A percentile compares a stretch with the other conserved stretches of the same genome.
Conservation (phyloP, 805 yeast species). For the Wickerhamiella qilinensis region DNA sequence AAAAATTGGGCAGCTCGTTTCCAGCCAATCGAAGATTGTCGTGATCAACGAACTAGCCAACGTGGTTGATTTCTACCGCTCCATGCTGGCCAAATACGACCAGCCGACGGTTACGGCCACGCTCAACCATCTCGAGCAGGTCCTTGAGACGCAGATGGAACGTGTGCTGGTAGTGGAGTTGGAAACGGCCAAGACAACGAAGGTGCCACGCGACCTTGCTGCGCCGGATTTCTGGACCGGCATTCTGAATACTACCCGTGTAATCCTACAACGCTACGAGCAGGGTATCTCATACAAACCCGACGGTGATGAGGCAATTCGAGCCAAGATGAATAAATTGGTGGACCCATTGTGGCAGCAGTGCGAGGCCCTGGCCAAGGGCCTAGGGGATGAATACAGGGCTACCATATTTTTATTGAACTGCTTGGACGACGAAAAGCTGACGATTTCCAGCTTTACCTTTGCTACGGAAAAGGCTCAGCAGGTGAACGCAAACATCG, state of each 20-base stretch:
- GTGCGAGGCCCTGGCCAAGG: slow-evolving; percentile 16
- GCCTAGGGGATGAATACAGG: slow-evolving; percentile 8
- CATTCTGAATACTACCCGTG: slow-evolving; percentile 44
- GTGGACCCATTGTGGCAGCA: slow-evolving; percentile 20
- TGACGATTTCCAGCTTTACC: slow-evolving; percentile 17
- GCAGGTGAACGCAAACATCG: slow-evolving; percentile 14
- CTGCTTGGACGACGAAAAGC: slow-evolving; percentile 21
- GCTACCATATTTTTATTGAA: slow-evolving; percentile 21
- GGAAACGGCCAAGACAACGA: slow-evolving; percentile 11
- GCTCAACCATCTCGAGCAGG: slow-evolving; percentile 21
- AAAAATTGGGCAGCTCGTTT: slow-evolving; percentile 50
- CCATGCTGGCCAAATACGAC: slow-evolving; percentile 40
- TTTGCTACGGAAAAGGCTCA: slow-evolving; percentile 20
- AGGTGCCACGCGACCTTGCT: slow-evolving; percentile 31
- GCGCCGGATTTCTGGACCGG: slow-evolving; percentile 75
- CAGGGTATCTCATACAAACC: slow-evolving; percentile 15
- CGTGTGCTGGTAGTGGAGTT: slow-evolving; percentile 24
- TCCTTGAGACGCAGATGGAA: slow-evolving; percentile 26
- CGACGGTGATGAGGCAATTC: slow-evolving; percentile 5
- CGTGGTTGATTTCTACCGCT: slow-evolving; percentile 47
- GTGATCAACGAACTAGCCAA: slow-evolving; percentile 43
- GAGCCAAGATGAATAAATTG: slow-evolving; percentile 17
- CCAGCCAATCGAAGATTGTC: slow-evolving; percentile 44
- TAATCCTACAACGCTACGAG: slow-evolving; percentile 34
- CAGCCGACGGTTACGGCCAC: slow-evolving; percentile 17